Evolutionary conservation across 306 rosid genomes (phyloP), one percentile per base, ranked within the genome.

Genomic region (Cicer bijugum): DNA sequence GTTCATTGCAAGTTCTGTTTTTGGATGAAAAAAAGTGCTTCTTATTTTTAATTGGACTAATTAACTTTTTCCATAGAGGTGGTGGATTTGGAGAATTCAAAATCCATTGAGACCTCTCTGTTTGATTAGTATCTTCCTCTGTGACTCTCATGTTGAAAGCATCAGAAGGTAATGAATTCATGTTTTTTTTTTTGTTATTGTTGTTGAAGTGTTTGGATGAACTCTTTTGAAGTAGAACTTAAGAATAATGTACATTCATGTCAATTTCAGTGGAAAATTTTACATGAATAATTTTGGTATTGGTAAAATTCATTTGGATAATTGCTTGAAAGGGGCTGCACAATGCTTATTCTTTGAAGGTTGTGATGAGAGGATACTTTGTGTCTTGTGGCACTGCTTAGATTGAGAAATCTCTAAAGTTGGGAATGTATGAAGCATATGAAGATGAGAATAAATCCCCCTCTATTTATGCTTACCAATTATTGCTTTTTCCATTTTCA

Each of bases 61-160:
- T 9, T 15, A 91, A 75, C 68, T 84, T 78, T 5, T 63, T 78
- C 82, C 85, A 69, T n/a, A 75, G 57, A 73, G 86, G 46, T 11
- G 90, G 97, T 39, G 97, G 97, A 33, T 65, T 86, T 8, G 92
- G 90, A 81, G 94, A 66, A 19, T 81, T 78, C 12, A 91, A 84
- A 40, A 91, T 35, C 92, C 91, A 87, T 12, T 56, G 83, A 9
- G 85, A 78, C 51, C 84, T 88, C 68, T 84, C 85, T 9, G 44
- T 9, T 47, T 67, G 71, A 35, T 69, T 4, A 50, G 79, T 8
- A 47, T 77, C 75, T 42, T 70, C 78, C 73, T 82, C 79, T 74
- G 39, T 84, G 39, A 69, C 61, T 83, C 71, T 79, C 79, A 82
- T 65, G 76, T 15, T 62, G 68, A 38, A 62, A 38, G 68, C 23